Evolutionary conservation across 106 monocot species (phyloP), one percentile per base, ranked within the genome.

Genomic region (Xerophyta viscosa): DNA sequence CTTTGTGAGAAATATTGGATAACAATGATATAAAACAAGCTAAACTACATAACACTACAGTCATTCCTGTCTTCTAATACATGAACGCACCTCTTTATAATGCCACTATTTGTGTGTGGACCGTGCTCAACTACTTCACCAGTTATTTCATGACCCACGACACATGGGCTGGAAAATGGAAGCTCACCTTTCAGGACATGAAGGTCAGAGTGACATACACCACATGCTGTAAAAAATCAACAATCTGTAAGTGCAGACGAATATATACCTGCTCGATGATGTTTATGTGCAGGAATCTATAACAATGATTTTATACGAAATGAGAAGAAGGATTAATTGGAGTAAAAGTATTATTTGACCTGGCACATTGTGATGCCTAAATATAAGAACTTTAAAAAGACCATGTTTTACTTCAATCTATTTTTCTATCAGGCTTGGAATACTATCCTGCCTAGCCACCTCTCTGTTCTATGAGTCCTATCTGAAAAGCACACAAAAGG

Each of bases 61-160:
- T 30, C 8, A 17, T 26, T 1, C 10, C 6, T 25, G 9, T 58
- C 9, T 8, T 39, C 10, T 39, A 39, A 39, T 15, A 15, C 6
- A 39, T 41, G 17, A 37, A 27, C 20, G 10, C 71, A 98, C 96
- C 89, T 98, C 11, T 77, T 68, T 68, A 65, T 69, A 47, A 82
- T 60, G 54, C 67, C 60, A 67, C 33, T 71, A 63, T 85, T 85
- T 29, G 96, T 82, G 54, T 89, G 73, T 31, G 73, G 47, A 58
- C 96, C 96, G 74, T 82, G 70, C n/a, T 96, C 85, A 39, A 96
- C 81, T 21, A 98, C 85, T 67, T 98, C 96, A 43, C 96, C 89
- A 28, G 89, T 98, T 70, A 98, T 85, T 68, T 98, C 96, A 85
- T 96, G 96, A 52, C 96, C 85, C 47, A 98, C 79, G 66, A 98